Conservation (phyloP, 1,284 basidiomycete genomes). For the Tetrapyrgos nigripes region DNA sequence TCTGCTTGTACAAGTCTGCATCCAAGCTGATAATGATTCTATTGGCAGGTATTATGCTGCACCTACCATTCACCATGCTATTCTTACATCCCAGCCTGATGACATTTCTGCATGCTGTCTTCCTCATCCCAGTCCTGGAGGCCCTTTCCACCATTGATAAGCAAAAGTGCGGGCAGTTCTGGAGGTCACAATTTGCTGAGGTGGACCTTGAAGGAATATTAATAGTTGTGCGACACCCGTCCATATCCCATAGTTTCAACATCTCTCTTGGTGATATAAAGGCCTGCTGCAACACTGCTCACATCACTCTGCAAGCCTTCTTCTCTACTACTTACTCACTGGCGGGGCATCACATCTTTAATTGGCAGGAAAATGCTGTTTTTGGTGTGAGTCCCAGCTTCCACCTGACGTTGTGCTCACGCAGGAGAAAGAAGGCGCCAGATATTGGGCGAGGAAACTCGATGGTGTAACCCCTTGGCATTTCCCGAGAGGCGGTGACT, state of each 20-base stretch:
- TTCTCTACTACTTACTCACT: conserved; percentile 47
- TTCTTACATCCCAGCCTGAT: too few species aligned
- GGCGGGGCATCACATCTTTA: conserved; percentile 21
- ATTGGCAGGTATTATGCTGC: too few species aligned
- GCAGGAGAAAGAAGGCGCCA: conserved; percentile 46
- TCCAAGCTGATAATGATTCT: too few species aligned
- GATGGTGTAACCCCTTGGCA: conserved; percentile 28
- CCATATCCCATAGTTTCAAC: conserved; percentile 25
- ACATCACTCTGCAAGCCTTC: conserved; percentile 52
- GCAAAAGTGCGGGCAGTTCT: conserved; percentile 41
- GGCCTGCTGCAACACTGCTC: conserved; percentile 36
- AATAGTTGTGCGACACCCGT: conserved; percentile 21
- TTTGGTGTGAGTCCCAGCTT: conserved; percentile 47
- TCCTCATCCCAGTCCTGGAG: conserved; percentile 38
- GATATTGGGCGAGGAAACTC: conserved; percentile 47
- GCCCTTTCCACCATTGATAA: conserved; percentile 37
- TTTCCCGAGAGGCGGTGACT: conserved; percentile 19
- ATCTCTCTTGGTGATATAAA: conserved; percentile 37
- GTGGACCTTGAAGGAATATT: conserved; percentile 44
- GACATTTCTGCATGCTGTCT: conserved; percentile 24
- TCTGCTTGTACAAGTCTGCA: too few species aligned
- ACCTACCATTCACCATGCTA: too few species aligned
- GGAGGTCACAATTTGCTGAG: conserved; percentile 39
- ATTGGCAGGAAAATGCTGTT: conserved; percentile 42
- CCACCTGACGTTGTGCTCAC: conserved; percentile 9